These are phyloP conservation scores for Tricholoma matsutake DNA, from an alignment of 768 basidiomycete genomes.

Conservation along the genomic window DNA sequence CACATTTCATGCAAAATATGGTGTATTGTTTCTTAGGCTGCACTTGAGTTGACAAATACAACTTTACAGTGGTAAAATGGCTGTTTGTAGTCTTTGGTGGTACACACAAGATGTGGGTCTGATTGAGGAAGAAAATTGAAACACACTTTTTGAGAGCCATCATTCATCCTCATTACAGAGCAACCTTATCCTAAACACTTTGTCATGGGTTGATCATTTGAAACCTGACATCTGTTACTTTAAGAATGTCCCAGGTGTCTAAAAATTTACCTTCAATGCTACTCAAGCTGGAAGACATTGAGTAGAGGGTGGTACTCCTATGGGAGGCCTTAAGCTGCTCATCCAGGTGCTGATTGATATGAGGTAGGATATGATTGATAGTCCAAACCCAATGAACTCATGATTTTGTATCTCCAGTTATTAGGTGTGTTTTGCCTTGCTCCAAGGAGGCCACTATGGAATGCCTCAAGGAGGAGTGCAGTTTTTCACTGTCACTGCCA, in stretches of 20 bases:
- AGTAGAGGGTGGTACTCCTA: slow-evolving; percentile 62
- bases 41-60: too few relatives aligned
- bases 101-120: too few relatives aligned
- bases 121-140: too few relatives aligned
- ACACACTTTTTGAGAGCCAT: too few relatives aligned
- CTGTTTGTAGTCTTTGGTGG: too few relatives aligned
- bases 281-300: slow-evolving; percentile 38
- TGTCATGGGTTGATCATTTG: slow-evolving; percentile 49
- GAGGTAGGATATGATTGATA: slow-evolving; percentile 40
- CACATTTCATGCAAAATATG: too few relatives aligned
- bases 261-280: slow-evolving; percentile 39
- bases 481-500: slow-evolving; percentile 52
- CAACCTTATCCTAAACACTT: slow-evolving; percentile 60
- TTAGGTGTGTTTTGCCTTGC: slow-evolving; percentile 46
- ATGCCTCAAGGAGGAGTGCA: slow-evolving; percentile 52
- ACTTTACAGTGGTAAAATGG: too few relatives aligned
- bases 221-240: slow-evolving; percentile 42
- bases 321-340: slow-evolving; percentile 73
- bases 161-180: too few relatives aligned
- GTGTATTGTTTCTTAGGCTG: too few relatives aligned
- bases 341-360: slow-evolving; percentile 59
- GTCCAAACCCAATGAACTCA: neutral
- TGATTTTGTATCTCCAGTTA: slow-evolving; percentile 33
- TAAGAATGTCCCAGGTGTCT: slow-evolving; percentile 55
- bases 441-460: slow-evolving; percentile 57